Base-by-base conservation (phyloP, 2,329 filamentous ascomycete genomes). In the Pseudopithomyces maydicus region DNA sequence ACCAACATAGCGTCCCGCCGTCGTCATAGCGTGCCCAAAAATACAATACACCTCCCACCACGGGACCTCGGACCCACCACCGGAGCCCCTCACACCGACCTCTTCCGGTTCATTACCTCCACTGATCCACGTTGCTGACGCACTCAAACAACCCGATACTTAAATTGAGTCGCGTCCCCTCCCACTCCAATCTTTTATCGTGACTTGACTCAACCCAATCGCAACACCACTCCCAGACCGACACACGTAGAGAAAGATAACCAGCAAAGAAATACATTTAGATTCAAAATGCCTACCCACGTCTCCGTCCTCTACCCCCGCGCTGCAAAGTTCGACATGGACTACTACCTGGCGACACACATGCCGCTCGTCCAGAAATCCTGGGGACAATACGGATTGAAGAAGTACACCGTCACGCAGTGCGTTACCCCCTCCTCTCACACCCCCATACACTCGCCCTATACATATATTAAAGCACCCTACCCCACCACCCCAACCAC, bases 321-420 rank as follows among this genome's bases (percentile, higher is more conserved):
- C 46, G 76, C 70, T 57, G 55, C 65, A n/a, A 77, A 61, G 11
- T 84, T 83, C 72, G 69, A 84, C 71, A 70, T 81, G 61, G 73
- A 80, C 33, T 84, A 83, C 75, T 84, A 82, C 65, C 64, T 82
- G 36, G 53, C 64, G 2, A 76, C 59, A 19, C 81, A 84, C 73
- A 80, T 84, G 77, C 75, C 78, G 1, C 68, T 83, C 2, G 78
- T 78, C 15, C 57, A 66, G 26, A 70, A 75, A 46, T 58, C 63
- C 23, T 83, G 80, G 80, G 58, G 52, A 0, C 56, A 65, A 1
- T 62, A 71, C 48, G 81, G 81, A 39, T 67, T 83, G 3, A 73
- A 69, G 42, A 58, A 55, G 3, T 73, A 59, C 55, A 56, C 39
- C 12, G 61, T 74, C 7, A 57, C 57, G 1, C 55, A 73, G 46